phyloP scores from a whole-genome alignment of 225 moss, liverwort and hornwort species.

The Thuidium tamariscinum region DNA sequence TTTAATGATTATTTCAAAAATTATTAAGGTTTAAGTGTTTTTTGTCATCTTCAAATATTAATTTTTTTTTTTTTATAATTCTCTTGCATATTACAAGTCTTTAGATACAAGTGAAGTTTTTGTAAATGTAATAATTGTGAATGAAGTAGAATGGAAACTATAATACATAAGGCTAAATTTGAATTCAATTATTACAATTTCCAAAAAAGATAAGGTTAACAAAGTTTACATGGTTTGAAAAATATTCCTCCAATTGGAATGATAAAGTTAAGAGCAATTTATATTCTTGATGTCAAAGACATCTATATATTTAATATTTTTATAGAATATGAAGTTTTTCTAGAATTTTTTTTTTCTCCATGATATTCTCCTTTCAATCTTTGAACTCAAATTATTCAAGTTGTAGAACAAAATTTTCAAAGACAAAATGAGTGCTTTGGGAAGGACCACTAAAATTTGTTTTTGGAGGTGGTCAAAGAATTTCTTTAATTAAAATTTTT shows the following conservation, averaged over 20 bases:
- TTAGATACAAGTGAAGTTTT: not conserved
- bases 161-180: not conserved
- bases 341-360: too few species aligned
- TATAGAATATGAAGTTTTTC: too few species aligned
- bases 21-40: not conserved
- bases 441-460: not conserved
- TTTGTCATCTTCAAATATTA: accelerated
- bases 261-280: not conserved
- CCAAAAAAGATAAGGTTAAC: accelerated
- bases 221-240: not conserved
- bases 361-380: not conserved
- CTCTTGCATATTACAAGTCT: accelerated
- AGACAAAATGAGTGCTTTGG: not conserved
- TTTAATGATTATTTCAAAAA: not conserved
- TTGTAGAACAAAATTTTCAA: not conserved
- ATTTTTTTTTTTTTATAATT: not conserved
- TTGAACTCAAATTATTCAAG: not conserved
- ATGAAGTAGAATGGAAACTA: not conserved
- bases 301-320: not conserved
- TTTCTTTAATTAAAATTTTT: accelerated
- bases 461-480: not conserved
- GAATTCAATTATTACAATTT: not conserved
- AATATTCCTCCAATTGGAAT: not conserved
- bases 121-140: not conserved
- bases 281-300: not conserved